Evolutionary conservation across 352 stramenopile genomes (phyloP), one percentile per base, ranked within the genome.

Genomic region (Blastocystis hominis): DNA sequence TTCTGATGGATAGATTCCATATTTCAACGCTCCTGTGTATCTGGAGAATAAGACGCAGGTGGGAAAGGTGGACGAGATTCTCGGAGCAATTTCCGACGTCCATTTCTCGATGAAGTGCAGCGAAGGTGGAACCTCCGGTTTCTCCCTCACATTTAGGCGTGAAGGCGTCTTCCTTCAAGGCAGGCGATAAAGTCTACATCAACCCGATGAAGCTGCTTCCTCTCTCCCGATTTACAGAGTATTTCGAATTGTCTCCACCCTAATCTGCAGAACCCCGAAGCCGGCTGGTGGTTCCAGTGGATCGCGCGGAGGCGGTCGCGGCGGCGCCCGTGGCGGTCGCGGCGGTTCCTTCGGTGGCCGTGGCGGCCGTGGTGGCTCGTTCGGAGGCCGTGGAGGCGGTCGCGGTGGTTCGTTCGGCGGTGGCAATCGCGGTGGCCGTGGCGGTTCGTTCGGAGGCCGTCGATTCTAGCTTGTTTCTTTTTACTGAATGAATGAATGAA

Each of bases 31-130:
- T 34, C 94, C 93, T 63, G 93, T 97, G 34, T 99, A 97, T 92
- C 92, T 98, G 2, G 95, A 98, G 90, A 98, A 98, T 92, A 99
- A 98, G 92, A 97, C 94, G 86, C 96, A 97, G 89, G 97, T 98
- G 88, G 96, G 96, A 88, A 98, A 98, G 90, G 93, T 99, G 38
- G 96, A 98, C 90, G 96, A 99, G 91, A 97, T 99, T 90, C 93
- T 98, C 59, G 96, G 96, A 56, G 95, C 95, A 63, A 97, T 98
- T 86, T 95, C 97, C 88, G 92, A 98, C 69, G 93, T 96, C 75
- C 77, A 87, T 87, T 87, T 87, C 62, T 78, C 77, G 4, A 78
- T 87, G 62, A 87, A 87, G 36, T 87, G 77, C 55, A 56, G 75
- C 54, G 66, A 78, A 24, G 66, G 77, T 87, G 34, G 20, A 4